phyloP scores from a whole-genome alignment of 2,329 filamentous ascomycete species.

The Fusarium mundagurra region DNA sequence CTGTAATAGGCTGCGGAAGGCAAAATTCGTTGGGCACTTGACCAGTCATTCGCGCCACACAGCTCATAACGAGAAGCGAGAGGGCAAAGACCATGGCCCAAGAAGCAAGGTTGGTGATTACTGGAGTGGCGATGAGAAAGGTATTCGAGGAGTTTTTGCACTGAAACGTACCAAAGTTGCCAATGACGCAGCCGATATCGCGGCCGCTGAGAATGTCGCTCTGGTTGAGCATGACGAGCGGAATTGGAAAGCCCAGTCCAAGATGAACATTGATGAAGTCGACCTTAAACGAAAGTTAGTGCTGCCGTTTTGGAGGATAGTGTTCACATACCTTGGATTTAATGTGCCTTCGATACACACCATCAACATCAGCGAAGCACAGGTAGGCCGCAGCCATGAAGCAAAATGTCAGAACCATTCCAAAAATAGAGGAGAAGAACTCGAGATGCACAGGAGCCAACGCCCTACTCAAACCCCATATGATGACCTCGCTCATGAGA shows the following conservation, averaged over 20 bases:
- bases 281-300: conserved; percentile 48
- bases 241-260: conserved; percentile 61
- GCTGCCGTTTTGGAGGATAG: no score
- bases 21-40: conserved; percentile 14
- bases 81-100: conserved; percentile 48
- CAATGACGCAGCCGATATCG: conserved; percentile 55
- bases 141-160: fast-evolving
- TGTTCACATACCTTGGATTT: conserved; percentile 46
- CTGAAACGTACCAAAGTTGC: conserved; percentile 54
- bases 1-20: background rate
- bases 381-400: conserved; percentile 45
- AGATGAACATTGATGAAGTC: conserved; percentile 62
- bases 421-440: conserved; percentile 59
- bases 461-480: conserved; percentile 54
- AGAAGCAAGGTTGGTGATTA: conserved; percentile 48
- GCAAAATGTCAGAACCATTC: conserved; percentile 55
- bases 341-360: conserved; percentile 45
- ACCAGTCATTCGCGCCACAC: conserved; percentile 1
- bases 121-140: conserved; percentile 39
- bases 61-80: conserved; percentile 34
- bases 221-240: conserved; percentile 58
- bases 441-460: conserved; percentile 48
- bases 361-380: conserved; percentile 32
- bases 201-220: conserved; percentile 44
- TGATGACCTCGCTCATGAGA: conserved; percentile 55